Base-by-base conservation (phyloP, 2,329 filamentous ascomycete species). In the Trichoderma atrobrunneum region DNA sequence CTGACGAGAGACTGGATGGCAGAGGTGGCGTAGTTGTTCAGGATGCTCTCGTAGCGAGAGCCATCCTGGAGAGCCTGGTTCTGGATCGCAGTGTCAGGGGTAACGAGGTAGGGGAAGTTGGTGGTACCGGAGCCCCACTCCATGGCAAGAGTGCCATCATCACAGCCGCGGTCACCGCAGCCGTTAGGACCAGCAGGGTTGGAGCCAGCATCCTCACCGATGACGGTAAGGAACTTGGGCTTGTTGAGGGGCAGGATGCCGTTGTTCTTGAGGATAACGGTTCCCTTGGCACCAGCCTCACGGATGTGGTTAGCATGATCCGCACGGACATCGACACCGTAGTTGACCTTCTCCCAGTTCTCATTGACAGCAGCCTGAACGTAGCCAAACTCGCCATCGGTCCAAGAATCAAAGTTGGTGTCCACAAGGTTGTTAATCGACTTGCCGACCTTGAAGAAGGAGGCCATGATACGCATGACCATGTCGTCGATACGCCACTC, bases 371-470 rank as follows among this genome's bases (percentile, higher is more conserved):
- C 87, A 65, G 81, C 85, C 79, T 97, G 91, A 63, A 89, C 78
- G 72, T 89, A 92, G 57, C 92, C 93, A 75, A 88, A 92, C 0
- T 92, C 95, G 76, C 95, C 90, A 1, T 85, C 83, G 1, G 91
- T 93, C 95, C 95, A 98, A 6, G 94, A 94, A 77, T 92, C 91
- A 82, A 98, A 97, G 86, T 95, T 98, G 81, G 93, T 90, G 2
- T 85, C 83, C 0, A 82, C 80, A 65, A 85, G 81, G 5, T 81
- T 78, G 28, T 83, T 81, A 2, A 89, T 76, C 0, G 84, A 86
- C 74, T 86, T 84, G 66, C 89, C 89, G 48, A 91, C 88, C 81
- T 92, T 91, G 84, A 91, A 92, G 79, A 88, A 90, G 54, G 90
- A 85, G 6, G 90, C 86, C 89, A 92, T 91, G 78, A 92, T 97